Conservation (phyloP, 23 red algal species). For the Chondrus crispus region DNA sequence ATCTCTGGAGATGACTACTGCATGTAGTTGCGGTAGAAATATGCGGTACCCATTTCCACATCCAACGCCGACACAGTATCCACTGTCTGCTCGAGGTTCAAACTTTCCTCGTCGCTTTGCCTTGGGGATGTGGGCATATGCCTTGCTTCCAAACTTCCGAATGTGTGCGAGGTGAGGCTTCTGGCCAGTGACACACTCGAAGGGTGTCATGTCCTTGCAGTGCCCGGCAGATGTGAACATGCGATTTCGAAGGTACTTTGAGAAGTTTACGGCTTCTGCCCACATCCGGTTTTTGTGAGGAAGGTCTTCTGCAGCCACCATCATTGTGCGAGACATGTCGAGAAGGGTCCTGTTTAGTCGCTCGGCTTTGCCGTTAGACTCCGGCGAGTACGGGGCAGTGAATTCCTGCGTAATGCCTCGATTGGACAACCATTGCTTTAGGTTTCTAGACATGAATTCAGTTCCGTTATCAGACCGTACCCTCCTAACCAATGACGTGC, state of each 20-base stretch:
- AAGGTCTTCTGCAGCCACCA: background rate
- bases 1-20: background rate
- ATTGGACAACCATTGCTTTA: background rate
- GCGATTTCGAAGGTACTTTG: background rate
- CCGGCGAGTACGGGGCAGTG: background rate
- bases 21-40: background rate
- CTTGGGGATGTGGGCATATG: constrained; percentile 12
- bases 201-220: background rate
- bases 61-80: background rate
- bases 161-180: background rate
- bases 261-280: background rate
- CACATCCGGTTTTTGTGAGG: background rate
- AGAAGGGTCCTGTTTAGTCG: constrained; percentile 9
- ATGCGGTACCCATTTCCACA: background rate
- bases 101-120: constrained; percentile 1
- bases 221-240: background rate
- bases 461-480: background rate
- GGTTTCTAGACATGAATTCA: background rate
- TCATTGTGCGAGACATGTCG: background rate
- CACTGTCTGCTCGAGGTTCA: background rate
- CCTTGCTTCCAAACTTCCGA: constrained; percentile 2
- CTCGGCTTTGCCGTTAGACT: constrained; percentile 22
- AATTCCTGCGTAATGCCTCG: background rate
- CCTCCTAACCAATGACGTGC: background rate
- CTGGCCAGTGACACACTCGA: background rate